phyloP scores from a whole-genome alignment of 106 monocot genomes.

The Apostasia ramifera region DNA sequence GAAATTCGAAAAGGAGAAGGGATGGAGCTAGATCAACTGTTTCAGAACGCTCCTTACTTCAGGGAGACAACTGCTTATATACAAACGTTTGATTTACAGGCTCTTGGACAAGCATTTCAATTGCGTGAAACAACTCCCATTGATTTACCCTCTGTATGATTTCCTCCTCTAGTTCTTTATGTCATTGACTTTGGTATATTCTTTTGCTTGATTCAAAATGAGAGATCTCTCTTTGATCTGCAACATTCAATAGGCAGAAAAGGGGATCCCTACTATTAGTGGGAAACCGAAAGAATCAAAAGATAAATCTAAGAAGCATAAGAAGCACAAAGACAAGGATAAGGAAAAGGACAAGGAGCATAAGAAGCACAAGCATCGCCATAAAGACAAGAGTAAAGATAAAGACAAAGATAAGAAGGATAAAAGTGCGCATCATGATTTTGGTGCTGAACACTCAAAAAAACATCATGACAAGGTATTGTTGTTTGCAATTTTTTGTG shows the following conservation, averaged over 20 bases:
- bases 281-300: slow-evolving; percentile 68
- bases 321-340: slow-evolving; percentile 88
- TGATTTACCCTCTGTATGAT: slow-evolving; percentile 78
- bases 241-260: slow-evolving; percentile 43
- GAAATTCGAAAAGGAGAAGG: slow-evolving; percentile 95
- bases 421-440: slow-evolving; percentile 63
- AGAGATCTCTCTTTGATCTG: not conserved
- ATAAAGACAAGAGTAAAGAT: slow-evolving; percentile 83
- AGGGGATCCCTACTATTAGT: slow-evolving; percentile 66
- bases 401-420: slow-evolving; percentile 88
- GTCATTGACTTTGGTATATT: not conserved
- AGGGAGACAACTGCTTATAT: slow-evolving; percentile 58
- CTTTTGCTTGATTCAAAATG: not conserved
- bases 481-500: not conserved
- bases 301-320: slow-evolving; percentile 84
- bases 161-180: not conserved
- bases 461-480: slow-evolving; percentile 79
- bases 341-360: slow-evolving; percentile 86
- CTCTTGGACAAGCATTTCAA: slow-evolving; percentile 78
- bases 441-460: slow-evolving; percentile 57
- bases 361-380: slow-evolving; percentile 90
- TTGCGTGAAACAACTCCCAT: slow-evolving; percentile 73
- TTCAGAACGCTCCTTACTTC: slow-evolving; percentile 54
- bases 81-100: slow-evolving; percentile 71
- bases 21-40: slow-evolving; percentile 88